A percentile compares a stretch with the other conserved stretches of the same genome.
phyloP scores from a whole-genome alignment of 306 rosid genomes.

The Rosa chinensis region DNA sequence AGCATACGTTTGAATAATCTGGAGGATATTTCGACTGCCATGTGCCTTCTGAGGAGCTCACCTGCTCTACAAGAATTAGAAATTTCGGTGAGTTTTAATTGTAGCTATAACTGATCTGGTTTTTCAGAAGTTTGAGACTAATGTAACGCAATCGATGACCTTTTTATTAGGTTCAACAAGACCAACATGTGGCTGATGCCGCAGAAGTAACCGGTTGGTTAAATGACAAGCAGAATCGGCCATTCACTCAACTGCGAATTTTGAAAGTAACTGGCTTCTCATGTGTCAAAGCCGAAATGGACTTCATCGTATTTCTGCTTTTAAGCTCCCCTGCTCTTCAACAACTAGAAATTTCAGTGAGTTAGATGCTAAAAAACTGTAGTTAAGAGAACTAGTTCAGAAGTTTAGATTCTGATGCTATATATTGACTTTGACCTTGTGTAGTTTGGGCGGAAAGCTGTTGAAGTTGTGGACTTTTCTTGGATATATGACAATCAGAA shows the following conservation, averaged over 20 bases:
- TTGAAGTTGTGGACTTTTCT: neutral
- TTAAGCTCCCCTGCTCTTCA: slow-evolving; percentile 55
- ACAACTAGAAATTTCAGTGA: slow-evolving; percentile 52
- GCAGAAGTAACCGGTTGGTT: neutral
- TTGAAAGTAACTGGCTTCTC: slow-evolving; percentile 43
- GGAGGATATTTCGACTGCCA: slow-evolving; percentile 48
- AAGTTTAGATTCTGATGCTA: neutral
- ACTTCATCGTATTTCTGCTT: slow-evolving; percentile 49
- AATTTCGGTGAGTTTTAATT: slow-evolving; percentile 40
- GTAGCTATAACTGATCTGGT: neutral
- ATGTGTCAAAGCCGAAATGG: slow-evolving; percentile 43
- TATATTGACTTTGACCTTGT: neutral
- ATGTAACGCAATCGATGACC: neutral
- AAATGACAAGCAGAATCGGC: slow-evolving; percentile 5
- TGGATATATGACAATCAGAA: slow-evolving; percentile 33
- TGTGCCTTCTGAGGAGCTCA: slow-evolving; percentile 53
- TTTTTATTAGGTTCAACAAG: neutral
- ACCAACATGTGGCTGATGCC: neutral
- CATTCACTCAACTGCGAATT: slow-evolving; percentile 30
- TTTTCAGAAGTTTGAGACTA: neutral
- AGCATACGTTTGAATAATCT: slow-evolving; percentile 47
- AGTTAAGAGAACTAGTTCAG: neutral
- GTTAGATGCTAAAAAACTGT: slow-evolving; percentile 13
- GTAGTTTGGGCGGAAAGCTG: slow-evolving; percentile 42
- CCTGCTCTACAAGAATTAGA: slow-evolving; percentile 51